Evolutionary conservation across 2,329 filamentous ascomycete genomes (phyloP).

Genomic region (Fusarium caatingaense): DNA sequence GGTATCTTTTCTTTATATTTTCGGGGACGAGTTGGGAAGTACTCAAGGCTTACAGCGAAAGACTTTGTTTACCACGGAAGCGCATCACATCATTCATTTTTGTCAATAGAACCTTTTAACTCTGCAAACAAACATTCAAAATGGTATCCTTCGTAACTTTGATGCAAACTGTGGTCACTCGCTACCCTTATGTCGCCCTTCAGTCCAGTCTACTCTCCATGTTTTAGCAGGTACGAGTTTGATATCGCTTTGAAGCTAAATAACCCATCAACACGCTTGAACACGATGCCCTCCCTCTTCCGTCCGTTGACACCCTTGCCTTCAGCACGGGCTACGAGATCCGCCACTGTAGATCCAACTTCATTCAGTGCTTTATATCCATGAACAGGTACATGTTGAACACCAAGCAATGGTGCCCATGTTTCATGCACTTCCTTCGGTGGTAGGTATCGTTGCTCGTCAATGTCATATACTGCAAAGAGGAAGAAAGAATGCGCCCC

Average conservation of each 20-base stretch:
- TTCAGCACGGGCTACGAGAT: conserved; percentile 38
- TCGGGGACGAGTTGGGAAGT: conserved; percentile 25
- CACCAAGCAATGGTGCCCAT: conserved; percentile 43
- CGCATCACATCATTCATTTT: conserved; percentile 45
- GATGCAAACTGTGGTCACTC: conserved; percentile 13
- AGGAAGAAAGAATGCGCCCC: conserved; percentile 49
- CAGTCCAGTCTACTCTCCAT: conserved; percentile 34
- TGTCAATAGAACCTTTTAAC: conserved; percentile 48
- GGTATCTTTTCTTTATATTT: conserved; percentile 28
- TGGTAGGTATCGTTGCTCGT: conserved; percentile 42
- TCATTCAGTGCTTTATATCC: conserved; percentile 34
- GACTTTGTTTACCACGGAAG: conserved; percentile 47
- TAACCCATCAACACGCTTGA: conserved; percentile 36
- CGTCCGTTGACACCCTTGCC: conserved; percentile 38
- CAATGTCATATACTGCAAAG: conserved; percentile 50
- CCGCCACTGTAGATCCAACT: conserved; percentile 20
- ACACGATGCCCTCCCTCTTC: conserved; percentile 44
- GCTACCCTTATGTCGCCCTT: neutral
- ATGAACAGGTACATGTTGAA: conserved; percentile 50
- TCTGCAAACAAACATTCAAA: conserved; percentile 39
- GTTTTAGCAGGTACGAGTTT: conserved; percentile 45
- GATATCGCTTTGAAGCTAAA: conserved; percentile 46
- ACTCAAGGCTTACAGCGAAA: conserved; percentile 35
- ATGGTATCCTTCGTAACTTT: conserved; percentile 44
- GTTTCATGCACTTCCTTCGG: conserved; percentile 45